These are phyloP conservation scores for Sanguinoderma infundibulare DNA, from an alignment of 1,284 basidiomycete species.

Conservation along the genomic window DNA sequence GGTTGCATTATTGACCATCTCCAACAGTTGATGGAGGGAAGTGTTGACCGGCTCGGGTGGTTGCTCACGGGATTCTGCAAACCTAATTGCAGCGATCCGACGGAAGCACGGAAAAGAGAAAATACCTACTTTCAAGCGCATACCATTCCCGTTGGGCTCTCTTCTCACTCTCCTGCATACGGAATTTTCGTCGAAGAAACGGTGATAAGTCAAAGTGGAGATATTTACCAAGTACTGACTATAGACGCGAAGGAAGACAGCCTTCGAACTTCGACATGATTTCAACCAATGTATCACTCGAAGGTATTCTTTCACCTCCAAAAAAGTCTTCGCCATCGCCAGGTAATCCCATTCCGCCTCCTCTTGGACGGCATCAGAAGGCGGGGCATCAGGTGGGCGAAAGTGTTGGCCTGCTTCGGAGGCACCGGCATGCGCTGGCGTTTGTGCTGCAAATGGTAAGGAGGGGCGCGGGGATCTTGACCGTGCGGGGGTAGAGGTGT, in stretches of 20 bases:
- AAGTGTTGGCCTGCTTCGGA: constrained; percentile 16
- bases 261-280: constrained; percentile 70
- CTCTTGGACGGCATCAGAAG: constrained; percentile 27
- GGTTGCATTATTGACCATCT: constrained; percentile 54
- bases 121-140: constrained; percentile 67
- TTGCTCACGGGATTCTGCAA: constrained; percentile 72
- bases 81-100: neutral
- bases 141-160: constrained; percentile 74
- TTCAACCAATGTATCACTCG: constrained; percentile 73
- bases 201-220: constrained; percentile 2
- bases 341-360: constrained; percentile 62
- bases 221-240: constrained; percentile 82
- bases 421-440: constrained; percentile 36
- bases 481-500: constrained; percentile 55
- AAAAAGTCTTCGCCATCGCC: constrained; percentile 74
- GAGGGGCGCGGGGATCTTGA: constrained; percentile 44
- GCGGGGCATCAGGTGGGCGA: constrained; percentile 32
- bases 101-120: neutral
- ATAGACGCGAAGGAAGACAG: constrained; percentile 82
- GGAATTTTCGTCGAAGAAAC: constrained; percentile 11
- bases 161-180: constrained; percentile 61
- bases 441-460: constrained; percentile 39
- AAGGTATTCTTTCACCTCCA: constrained; percentile 82
- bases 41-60: constrained; percentile 73
- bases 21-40: constrained; percentile 64